Conservation (phyloP, 441 rosid species). For the Raphanus hybrid region DNA sequence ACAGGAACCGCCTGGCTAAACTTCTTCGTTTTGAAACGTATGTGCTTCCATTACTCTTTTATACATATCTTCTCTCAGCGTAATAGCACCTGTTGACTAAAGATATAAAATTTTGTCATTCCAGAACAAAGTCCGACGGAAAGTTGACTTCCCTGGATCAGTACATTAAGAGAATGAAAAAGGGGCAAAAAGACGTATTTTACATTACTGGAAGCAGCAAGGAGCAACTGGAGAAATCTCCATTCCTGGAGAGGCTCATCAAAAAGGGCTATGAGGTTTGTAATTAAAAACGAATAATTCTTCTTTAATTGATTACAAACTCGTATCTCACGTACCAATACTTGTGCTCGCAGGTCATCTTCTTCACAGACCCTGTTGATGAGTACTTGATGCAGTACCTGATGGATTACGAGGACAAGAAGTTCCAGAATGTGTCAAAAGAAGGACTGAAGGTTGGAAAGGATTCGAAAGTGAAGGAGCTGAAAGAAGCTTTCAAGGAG, state of each 20-base stretch:
- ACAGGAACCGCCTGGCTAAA: slow-evolving; percentile 88
- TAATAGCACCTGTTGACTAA: slow-evolving; percentile 3
- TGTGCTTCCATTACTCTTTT: slow-evolving; percentile 11
- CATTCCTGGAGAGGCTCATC: slow-evolving; percentile 91
- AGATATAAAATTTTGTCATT: slow-evolving; percentile 18
- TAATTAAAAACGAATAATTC: background rate
- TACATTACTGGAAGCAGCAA: slow-evolving; percentile 92
- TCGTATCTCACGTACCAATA: background rate
- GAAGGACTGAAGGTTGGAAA: slow-evolving; percentile 92
- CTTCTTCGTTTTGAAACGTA: slow-evolving; percentile 97
- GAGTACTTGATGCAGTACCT: slow-evolving; percentile 97
- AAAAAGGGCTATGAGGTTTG: slow-evolving; percentile 88
- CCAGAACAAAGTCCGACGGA: slow-evolving; percentile 91
- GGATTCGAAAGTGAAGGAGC: slow-evolving; percentile 76
- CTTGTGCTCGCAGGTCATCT: slow-evolving; percentile 73
- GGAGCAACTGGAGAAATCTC: slow-evolving; percentile 92
- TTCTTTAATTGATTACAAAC: background rate
- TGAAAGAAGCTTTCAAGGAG: slow-evolving; percentile 91
- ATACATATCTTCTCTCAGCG: background rate
- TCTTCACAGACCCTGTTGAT: slow-evolving; percentile 95
- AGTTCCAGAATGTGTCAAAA: slow-evolving; percentile 95
- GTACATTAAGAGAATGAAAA: slow-evolving; percentile 93
- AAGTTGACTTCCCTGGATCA: slow-evolving; percentile 90
- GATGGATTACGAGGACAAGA: slow-evolving; percentile 92
- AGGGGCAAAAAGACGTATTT: slow-evolving; percentile 84